Conservation (phyloP, 257 asterid species). For the Cordia subcordata region DNA sequence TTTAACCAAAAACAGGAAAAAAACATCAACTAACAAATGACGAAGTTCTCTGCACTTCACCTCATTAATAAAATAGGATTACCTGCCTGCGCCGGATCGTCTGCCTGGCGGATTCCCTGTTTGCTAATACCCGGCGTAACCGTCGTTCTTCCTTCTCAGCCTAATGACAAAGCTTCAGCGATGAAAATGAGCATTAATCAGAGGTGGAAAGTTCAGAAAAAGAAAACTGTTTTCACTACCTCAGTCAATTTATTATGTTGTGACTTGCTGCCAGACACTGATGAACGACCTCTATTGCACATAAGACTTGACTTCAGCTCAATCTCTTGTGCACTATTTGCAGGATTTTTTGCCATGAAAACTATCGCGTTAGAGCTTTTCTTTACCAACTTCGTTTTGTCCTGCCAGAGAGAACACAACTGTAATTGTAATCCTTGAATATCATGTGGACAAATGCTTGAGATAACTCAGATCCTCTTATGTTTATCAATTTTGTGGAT, state of each 20-base stretch:
- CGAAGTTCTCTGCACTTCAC: too few relatives aligned
- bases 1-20: too few relatives aligned
- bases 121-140: constrained; percentile 63
- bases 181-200: not conserved
- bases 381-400: not conserved
- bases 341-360: not conserved
- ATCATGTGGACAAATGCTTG: too few relatives aligned
- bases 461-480: too few relatives aligned
- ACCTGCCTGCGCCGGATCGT: constrained; percentile 92
- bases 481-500: too few relatives aligned
- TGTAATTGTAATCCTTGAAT: too few relatives aligned
- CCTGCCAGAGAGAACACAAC: constrained; percentile 1
- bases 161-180: constrained; percentile 25
- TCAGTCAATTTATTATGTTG: constrained; percentile 40
- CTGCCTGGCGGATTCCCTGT: constrained; percentile 90
- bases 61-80: not conserved
- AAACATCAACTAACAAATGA: too few relatives aligned
- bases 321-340: constrained; percentile 11
- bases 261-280: constrained; percentile 24
- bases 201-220: not conserved
- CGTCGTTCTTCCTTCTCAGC: constrained; percentile 61
- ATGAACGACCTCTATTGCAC: constrained; percentile 16
- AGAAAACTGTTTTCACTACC: constrained; percentile 24
- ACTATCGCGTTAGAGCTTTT: not conserved
- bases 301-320: constrained; percentile 12